These are phyloP conservation scores for Solanum virginianum DNA, from an alignment of 257 asterid species.

Conservation along the genomic window DNA sequence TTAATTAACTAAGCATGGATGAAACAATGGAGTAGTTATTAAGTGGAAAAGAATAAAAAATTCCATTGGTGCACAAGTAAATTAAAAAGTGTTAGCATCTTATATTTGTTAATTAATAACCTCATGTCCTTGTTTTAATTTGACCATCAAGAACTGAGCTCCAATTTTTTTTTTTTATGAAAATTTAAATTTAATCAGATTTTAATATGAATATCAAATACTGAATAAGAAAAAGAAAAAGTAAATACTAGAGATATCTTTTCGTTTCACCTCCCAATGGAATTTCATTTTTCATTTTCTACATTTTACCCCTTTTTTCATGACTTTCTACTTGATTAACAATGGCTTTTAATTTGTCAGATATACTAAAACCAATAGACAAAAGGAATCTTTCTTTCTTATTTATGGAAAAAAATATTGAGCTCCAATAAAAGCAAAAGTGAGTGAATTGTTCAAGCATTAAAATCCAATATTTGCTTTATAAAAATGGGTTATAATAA, in stretches of 20 bases:
- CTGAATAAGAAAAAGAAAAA: not conserved
- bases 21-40: not conserved
- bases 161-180: rapidly evolving
- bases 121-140: not conserved
- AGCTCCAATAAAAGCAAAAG: not conserved
- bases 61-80: not conserved
- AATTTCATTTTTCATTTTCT: not conserved
- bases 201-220: not conserved
- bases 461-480: not conserved
- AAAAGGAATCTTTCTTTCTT: not conserved
- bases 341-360: not conserved
- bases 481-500: not conserved
- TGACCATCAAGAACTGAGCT: not conserved
- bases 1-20: not conserved
- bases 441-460: not conserved
- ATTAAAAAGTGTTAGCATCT: not conserved
- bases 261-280: not conserved
- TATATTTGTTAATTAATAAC: not conserved
- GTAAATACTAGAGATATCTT: not conserved
- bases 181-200: not conserved
- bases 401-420: not conserved
- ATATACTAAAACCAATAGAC: not conserved
- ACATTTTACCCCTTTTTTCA: not conserved
- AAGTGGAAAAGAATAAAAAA: not conserved
- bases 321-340: not conserved